Evolutionary conservation across 495 filamentous ascomycete species (phyloP).

Genomic region (Penicillium flavigenum): DNA sequence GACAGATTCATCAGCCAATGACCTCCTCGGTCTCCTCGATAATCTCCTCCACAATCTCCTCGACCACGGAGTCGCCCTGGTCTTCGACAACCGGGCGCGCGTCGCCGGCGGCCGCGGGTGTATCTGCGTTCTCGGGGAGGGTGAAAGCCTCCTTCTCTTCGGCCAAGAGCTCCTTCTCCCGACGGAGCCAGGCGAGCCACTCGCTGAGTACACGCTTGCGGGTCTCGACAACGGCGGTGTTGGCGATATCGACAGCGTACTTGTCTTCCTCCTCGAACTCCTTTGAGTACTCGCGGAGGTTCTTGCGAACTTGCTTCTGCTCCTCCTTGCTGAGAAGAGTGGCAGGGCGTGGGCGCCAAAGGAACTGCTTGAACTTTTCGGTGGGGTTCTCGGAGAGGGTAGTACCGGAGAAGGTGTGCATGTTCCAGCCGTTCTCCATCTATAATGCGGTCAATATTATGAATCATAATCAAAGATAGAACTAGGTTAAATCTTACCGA

Average conservation of each 20-base stretch:
- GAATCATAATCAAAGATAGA: background rate
- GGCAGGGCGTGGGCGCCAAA: conserved; percentile 88
- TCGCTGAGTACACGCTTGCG: conserved; percentile 81
- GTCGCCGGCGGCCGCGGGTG: conserved; percentile 54
- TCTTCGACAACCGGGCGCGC: conserved; percentile 47
- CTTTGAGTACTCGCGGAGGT: conserved; percentile 92
- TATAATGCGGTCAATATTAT: conserved; percentile 47
- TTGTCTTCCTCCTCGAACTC: conserved; percentile 94
- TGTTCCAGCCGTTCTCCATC: conserved; percentile 99
- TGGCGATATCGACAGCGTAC: conserved; percentile 85
- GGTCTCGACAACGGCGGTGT: conserved; percentile 87
- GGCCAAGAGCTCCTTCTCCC: conserved; percentile 67
- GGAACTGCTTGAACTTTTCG: conserved; percentile 96
- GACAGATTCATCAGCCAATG: conserved; percentile 41
- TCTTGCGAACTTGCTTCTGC: conserved; percentile 97
- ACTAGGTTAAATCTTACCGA: conserved; percentile 57
- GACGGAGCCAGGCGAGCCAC: conserved; percentile 82
- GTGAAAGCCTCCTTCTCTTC: conserved; percentile 70
- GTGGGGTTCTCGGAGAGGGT: conserved; percentile 87
- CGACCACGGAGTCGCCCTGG: conserved; percentile 69
- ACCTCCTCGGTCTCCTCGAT: conserved; percentile 92
- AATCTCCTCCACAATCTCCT: conserved; percentile 92
- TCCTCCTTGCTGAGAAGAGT: conserved; percentile 90
- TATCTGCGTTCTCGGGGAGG: conserved; percentile 61
- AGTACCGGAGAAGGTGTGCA: conserved; percentile 93